Percentiles rank a stretch among this genome's conserved stretches.
phyloP scores from a whole-genome alignment of 2,329 filamentous ascomycete genomes.

The Beauveria varroae region DNA sequence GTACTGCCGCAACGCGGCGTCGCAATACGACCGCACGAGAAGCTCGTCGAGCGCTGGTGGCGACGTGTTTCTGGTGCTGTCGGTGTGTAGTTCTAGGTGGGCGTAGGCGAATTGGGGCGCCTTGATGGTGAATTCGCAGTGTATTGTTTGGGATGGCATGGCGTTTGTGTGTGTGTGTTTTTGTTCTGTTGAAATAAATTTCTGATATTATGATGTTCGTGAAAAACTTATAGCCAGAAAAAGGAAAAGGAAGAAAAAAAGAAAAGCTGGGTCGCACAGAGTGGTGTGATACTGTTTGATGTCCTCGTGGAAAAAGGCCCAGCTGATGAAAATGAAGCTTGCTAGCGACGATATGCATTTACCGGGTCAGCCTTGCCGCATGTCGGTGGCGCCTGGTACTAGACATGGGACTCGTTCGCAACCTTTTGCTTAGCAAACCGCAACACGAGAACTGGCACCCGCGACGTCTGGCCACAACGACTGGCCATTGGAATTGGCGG shows the following conservation, averaged over 20 bases:
- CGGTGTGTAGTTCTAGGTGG: slow-evolving; percentile 38
- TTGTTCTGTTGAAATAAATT: not conserved
- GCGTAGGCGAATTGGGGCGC: slow-evolving; percentile 48
- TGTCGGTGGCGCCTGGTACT: not conserved
- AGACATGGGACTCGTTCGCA: not conserved
- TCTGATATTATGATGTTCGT: not conserved
- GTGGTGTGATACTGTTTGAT: not conserved
- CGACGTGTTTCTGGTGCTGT: slow-evolving; percentile 21
- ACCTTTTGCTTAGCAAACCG: not conserved
- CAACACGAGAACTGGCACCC: not conserved
- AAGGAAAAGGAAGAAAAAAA: not conserved
- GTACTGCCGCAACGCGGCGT: slow-evolving; percentile 57
- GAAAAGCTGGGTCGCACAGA: too few species aligned
- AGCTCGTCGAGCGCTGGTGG: slow-evolving; percentile 46
- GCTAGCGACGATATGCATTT: slow-evolving; percentile 3
- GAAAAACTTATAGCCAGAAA: not conserved
- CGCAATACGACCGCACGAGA: slow-evolving; percentile 55
- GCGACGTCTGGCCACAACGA: not conserved
- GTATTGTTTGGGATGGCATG: not conserved
- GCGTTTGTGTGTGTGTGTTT: not conserved
- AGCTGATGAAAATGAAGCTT: not conserved
- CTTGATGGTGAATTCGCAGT: slow-evolving; percentile 36
- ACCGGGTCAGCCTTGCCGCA: slow-evolving; percentile 4
- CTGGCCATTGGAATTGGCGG: not conserved
- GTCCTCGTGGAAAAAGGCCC: not conserved